Conservation (phyloP, 176 grass and related monocot genomes). For the Oryza australiensis region DNA sequence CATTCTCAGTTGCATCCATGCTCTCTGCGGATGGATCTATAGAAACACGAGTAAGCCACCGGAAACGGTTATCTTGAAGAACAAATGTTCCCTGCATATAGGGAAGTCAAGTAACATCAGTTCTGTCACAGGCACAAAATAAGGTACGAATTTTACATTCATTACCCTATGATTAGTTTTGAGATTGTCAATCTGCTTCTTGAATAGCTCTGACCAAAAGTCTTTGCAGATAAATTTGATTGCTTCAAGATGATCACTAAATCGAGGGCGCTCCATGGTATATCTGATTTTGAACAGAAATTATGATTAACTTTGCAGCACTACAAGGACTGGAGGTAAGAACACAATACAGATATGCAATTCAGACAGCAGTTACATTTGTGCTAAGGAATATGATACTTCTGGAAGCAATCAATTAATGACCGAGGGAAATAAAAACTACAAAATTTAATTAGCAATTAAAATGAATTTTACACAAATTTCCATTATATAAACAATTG, state of each 20-base stretch:
- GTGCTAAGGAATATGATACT: background rate
- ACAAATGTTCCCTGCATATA: slow-evolving; percentile 88
- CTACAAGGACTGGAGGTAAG: background rate
- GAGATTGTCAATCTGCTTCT: slow-evolving; percentile 96
- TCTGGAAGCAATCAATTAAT: background rate
- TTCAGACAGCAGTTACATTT: background rate
- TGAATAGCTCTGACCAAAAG: slow-evolving; percentile 96
- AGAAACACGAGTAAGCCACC: slow-evolving; percentile 84
- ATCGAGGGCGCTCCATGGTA: slow-evolving; percentile 87
- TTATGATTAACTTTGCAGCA: background rate
- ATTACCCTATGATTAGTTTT: slow-evolving; percentile 98
- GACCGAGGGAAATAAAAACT: background rate
- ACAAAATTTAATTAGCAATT: background rate
- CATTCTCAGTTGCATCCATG: slow-evolving; percentile 53
- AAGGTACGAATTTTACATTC: slow-evolving; percentile 9
- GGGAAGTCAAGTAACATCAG: slow-evolving; percentile 25
- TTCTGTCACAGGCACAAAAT: background rate
- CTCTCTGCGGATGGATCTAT: slow-evolving; percentile 57
- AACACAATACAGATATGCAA: background rate
- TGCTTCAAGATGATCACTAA: slow-evolving; percentile 91
- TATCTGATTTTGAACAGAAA: slow-evolving; percentile 59
- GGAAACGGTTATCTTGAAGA: slow-evolving; percentile 86
- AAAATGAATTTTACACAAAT: slow-evolving; percentile 6
- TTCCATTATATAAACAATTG: background rate
- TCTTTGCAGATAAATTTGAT: slow-evolving; percentile 99